Percentiles rank a stretch among this genome's conserved stretches.
Evolutionary conservation across 805 yeast species (phyloP).

Genomic region (Crinitomyces ghanaensis): DNA sequence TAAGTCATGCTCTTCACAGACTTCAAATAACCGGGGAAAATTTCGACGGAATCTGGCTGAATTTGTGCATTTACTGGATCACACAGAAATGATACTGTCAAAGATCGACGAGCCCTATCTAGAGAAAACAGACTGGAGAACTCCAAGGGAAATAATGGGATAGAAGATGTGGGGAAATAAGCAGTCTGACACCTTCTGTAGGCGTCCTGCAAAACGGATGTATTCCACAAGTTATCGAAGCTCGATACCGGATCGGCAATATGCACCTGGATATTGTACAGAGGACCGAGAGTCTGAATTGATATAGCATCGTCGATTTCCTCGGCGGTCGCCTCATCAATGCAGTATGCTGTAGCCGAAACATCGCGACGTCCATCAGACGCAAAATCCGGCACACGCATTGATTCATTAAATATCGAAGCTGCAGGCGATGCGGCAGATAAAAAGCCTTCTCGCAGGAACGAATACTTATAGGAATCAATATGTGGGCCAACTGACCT

Average conservation of each 20-base stretch:
- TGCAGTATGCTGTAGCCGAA: conserved; percentile 57
- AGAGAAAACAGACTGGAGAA: conserved; percentile 43
- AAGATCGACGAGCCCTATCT: conserved; percentile 33
- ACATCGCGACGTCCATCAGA: conserved; percentile 6
- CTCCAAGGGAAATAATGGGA: conserved; percentile 58
- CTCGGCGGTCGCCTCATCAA: conserved; percentile 68
- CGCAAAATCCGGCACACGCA: not conserved
- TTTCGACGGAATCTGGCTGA: conserved; percentile 15
- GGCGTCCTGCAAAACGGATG: conserved; percentile 42
- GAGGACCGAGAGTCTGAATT: conserved; percentile 23
- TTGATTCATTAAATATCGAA: not conserved
- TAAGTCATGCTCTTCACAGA: conserved; percentile 52
- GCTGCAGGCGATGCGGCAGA: conserved; percentile 1
- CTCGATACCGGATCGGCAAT: conserved; percentile 80
- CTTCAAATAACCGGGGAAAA: conserved; percentile 33
- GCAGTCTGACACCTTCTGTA: conserved; percentile 50
- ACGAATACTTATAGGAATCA: conserved; percentile 6
- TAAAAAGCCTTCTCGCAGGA: conserved; percentile 4
- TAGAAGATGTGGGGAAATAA: conserved; percentile 56
- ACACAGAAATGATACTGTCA: conserved; percentile 33
- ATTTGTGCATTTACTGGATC: conserved; percentile 19
- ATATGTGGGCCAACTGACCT: conserved; percentile 7
- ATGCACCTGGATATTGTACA: conserved; percentile 44
- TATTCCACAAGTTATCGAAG: conserved; percentile 25
- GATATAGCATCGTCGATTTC: conserved; percentile 94